Conservation (phyloP, 2,329 filamentous ascomycete genomes). For the Zymoseptoria crescenta region DNA sequence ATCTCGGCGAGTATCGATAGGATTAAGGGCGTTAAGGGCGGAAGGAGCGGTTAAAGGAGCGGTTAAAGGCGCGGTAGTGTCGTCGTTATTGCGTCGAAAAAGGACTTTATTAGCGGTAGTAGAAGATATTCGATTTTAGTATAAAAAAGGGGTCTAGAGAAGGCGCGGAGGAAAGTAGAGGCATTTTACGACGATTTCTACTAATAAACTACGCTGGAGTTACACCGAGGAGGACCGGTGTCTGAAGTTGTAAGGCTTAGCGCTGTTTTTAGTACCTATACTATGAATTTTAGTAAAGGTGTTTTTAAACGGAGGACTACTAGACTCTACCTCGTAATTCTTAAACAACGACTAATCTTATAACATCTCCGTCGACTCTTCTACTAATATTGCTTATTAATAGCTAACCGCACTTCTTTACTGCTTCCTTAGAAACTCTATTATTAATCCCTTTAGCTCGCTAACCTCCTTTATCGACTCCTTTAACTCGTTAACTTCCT, state of each 20-base stretch:
- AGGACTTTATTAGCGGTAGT: neutral
- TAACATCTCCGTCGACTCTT: no score
- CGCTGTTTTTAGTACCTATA: no score
- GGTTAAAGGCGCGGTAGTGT: neutral
- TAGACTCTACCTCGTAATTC: no score
- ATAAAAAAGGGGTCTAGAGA: neutral
- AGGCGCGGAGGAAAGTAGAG: neutral
- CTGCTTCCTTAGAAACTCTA: no score
- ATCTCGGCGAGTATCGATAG: neutral
- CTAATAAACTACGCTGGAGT: no score
- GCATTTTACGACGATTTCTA: neutral
- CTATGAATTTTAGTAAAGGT: constrained; percentile 2
- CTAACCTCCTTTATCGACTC: neutral
- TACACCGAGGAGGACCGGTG: no score
- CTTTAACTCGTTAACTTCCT: neutral
- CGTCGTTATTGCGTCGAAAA: neutral
- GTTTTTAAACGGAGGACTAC: no score
- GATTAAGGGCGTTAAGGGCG: neutral
- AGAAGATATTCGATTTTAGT: neutral
- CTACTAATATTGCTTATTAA: no score
- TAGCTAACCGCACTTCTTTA: no score
- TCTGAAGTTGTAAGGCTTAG: neutral
- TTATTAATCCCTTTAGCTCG: neutral
- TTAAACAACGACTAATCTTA: no score
- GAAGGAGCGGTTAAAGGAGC: neutral